Evolutionary conservation across 176 grass and related monocot species (phyloP), one percentile per base, ranked within the genome.

Genomic region (Olyra latifolia): DNA sequence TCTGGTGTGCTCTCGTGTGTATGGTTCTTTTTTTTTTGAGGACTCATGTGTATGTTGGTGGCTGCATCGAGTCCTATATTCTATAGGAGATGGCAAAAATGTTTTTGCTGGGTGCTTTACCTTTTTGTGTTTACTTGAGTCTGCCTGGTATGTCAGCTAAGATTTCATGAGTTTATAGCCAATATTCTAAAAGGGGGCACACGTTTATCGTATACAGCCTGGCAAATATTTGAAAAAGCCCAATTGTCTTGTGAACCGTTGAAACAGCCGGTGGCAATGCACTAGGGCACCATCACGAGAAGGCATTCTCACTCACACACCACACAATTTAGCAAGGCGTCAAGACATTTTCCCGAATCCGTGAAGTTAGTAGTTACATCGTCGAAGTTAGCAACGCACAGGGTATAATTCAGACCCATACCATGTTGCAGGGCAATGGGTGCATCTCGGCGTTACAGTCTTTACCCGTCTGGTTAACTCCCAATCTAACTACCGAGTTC

Each of bases 401-500:
- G 6, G 46, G 1, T 2, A 46, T 43, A 24, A 23, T 60, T 22
- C 6, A 22, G 10, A 40, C 0, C 1, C 22, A 13, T 49, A 9
- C 15, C 1, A 50, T 8, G 25, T 50, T 20, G 49, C 46, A 50
- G 10, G 66, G 15, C 41, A 45, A 41, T 6, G n/a, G 24, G 3
- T 22, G 68, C 66, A 82, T 23, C 24, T 62, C 46, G 16, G 69
- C 28, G 43, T 62, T 40, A 72, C 68, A 72, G 43, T 1, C 40
- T 53, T 25, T 19, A 77, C 7, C 7, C 1, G n/a, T 43, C 52
- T 41, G 20, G 65, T 45, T 57, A 68, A 15, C 17, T 43, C 23
- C 55, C 55, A 38, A 41, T 57, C 81, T 27, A 88, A 77, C 49
- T 79, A 78, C 27, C 54, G 22, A 10, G 24, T 64, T 64, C 45